Percentiles rank a stretch among this genome's conserved stretches.
These are phyloP conservation scores for Cetraspora pellucida DNA, from an alignment of 192 early-diverging fungal genomes.

Conservation along the genomic window DNA sequence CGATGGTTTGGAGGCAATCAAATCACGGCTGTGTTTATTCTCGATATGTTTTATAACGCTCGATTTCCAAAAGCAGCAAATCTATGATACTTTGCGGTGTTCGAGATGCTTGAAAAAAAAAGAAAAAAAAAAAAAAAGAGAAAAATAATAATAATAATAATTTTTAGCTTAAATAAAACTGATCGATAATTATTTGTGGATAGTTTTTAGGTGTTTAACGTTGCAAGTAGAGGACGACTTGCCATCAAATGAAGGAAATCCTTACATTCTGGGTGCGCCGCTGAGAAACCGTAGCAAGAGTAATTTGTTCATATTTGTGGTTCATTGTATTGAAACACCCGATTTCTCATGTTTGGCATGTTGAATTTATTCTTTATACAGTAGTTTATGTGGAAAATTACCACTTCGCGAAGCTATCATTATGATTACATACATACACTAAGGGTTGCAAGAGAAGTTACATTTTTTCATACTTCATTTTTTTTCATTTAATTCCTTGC, in stretches of 20 bases:
- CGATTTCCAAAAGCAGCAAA: conserved; percentile 64
- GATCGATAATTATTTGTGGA: conserved; percentile 32
- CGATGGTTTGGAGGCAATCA: conserved; percentile 92
- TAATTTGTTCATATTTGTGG: conserved; percentile 34
- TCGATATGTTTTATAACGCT: conserved; percentile 67
- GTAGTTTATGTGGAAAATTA: conserved; percentile 26
- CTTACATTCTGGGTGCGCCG: conserved; percentile 24
- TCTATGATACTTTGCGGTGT: conserved; percentile 30
- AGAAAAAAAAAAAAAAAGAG: neutral
- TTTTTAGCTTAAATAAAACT: conserved; percentile 22
- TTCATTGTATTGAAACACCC: conserved; percentile 27
- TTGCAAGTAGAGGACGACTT: conserved; percentile 28
- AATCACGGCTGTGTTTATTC: conserved; percentile 63
- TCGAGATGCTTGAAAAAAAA: no score
- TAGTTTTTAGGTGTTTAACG: conserved; percentile 27
- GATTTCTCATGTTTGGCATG: conserved; percentile 32
- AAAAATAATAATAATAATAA: neutral
- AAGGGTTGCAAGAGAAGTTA: conserved; percentile 35
- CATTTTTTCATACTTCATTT: conserved; percentile 26
- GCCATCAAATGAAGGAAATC: conserved; percentile 23
- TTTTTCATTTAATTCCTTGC: conserved; percentile 19
- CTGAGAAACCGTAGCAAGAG: conserved; percentile 25
- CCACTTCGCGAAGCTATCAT: conserved; percentile 28
- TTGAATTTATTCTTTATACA: conserved; percentile 31
- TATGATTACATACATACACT: conserved; percentile 26